Base-by-base conservation (phyloP, 441 rosid genomes). In the Monsonia emarginata region DNA sequence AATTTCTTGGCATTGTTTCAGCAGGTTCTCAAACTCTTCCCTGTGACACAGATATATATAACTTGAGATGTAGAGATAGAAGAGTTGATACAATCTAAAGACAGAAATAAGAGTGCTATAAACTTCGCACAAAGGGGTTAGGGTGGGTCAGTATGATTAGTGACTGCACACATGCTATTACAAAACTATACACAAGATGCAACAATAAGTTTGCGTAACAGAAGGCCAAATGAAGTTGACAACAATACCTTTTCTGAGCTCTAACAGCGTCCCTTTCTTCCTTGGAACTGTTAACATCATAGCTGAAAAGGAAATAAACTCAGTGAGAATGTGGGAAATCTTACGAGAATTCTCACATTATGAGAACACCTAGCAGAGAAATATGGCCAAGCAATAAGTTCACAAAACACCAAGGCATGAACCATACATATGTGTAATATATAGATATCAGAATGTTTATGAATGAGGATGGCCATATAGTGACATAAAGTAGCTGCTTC, bases 1-100 rank as follows among this genome's bases (percentile, higher is more conserved):
- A 38, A 89, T 80, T 58, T 67, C 79, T 67, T 74, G 73, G 65
- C 83, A 89, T 42, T 75, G 79, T 63, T 85, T 87, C 25, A 91
- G 88, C 10, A 91, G 79, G 68, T 84, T 82, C 82, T 91, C 93
- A 80, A 87, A 91, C 75, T 85, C 85, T 74, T 86, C 85, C 76
- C 98, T 91, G 80, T 54, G 26, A 65, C 44, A 65, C 16, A 27
- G 32, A 38, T 38, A 16, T 46, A 46, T n/a, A 16, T 16, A 46
- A 2, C 0, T n/a, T n/a, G 6, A 46, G 22, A 16, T n/a, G 21
- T 14, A 46, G 22, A 8, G 54, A 3, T 10, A n/a, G 21, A 46
- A 46, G 58, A 61, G 38, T 65, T 40, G 28, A 28, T 66, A 32
- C 34, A 30, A 61, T 72, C 44, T 73, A 59, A 65, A 4, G 72